Percentiles rank a stretch among this genome's conserved stretches.
phyloP scores from a whole-genome alignment of 1,284 basidiomycete genomes.

The Puccinia hordei region DNA sequence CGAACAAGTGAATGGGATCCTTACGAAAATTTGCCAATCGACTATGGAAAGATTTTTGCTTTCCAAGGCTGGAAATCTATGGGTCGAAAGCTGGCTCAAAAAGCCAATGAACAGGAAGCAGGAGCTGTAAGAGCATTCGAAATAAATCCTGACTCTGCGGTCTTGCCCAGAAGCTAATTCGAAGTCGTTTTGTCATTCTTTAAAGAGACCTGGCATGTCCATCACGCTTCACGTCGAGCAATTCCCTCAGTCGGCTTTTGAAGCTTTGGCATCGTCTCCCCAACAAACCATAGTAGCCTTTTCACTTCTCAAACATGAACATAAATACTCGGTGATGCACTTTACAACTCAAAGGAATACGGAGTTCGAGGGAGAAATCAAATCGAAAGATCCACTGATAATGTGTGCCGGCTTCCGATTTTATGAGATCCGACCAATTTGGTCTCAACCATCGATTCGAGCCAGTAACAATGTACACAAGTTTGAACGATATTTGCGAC shows the following conservation, averaged over 20 bases:
- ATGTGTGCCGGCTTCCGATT: conserved; percentile 86
- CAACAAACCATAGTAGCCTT: conserved; percentile 71
- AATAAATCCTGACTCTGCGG: conserved; percentile 1
- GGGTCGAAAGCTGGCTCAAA: conserved; percentile 69
- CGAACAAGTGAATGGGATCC: conserved; percentile 96
- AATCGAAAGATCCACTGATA: conserved; percentile 90
- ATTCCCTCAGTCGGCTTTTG: conserved; percentile 18
- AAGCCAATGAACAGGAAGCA: conserved; percentile 43
- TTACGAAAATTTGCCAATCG: conserved; percentile 89
- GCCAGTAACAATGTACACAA: conserved; percentile 97
- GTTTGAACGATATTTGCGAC: conserved; percentile 87
- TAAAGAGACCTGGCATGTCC: conserved; percentile 34
- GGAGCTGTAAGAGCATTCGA: conserved; percentile 27
- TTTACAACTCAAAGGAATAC: conserved; percentile 94
- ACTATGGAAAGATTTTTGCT: conserved; percentile 94
- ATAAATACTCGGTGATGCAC: conserved; percentile 90
- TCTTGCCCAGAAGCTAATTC: neutral
- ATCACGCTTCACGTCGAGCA: conserved; percentile 37
- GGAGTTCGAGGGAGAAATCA: conserved; percentile 82
- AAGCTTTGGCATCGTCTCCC: conserved; percentile 55
- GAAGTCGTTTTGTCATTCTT: neutral
- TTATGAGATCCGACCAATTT: conserved; percentile 80
- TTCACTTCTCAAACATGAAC: conserved; percentile 87
- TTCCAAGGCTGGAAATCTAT: conserved; percentile 93
- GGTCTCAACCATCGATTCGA: conserved; percentile 88